Base-by-base conservation (phyloP, 202 grass and related monocot genomes). In the Musa balbisiana region DNA sequence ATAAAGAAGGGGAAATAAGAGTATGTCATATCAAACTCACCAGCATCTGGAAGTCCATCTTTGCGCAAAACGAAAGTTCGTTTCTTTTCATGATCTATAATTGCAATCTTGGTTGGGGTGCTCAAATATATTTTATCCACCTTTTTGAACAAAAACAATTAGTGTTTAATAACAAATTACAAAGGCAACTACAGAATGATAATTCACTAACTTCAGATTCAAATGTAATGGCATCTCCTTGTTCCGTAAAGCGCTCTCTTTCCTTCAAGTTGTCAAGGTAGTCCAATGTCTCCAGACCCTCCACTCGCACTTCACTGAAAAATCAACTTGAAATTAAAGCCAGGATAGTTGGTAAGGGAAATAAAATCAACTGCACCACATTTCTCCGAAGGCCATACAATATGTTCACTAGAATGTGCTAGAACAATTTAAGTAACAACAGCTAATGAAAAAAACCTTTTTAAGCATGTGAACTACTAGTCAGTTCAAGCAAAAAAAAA, bases 11-110 rank as follows among this genome's bases (percentile, higher is more conserved):
- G 12, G 13, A 55, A 69, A 70, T 67, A 56, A 27, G 69, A 15
- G 33, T 43, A 16, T 8, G 12, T 25, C 16, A 15, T 64, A 59
- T 17, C 49, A 75, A 79, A 75, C 85, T 78, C 64, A 92, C 90
- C 93, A 80, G 89, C 87, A 84, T 96, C 93, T 50, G 90, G 93
- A 79, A 96, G 87, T 73, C 90, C 87, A 50, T 89, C 84, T 87
- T 96, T 96, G 56, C 74, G 82, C 51, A 96, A 81, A 49, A 92
- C 89, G 73, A 91, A 87, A 33, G 93, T 96, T 59, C 84, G 84
- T 85, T 91, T 96, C 88, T 91, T 96, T 78, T 96, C 86, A 65
- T 96, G 93, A 54, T 96, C 93, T 81, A 91, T 87, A 62, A 92
- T 87, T 50, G 85, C 90, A 81, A 96, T 82, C 86, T 95, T 96